Conservation (phyloP, 352 stramenopile species). For the Hyaloperonospora brassicae region DNA sequence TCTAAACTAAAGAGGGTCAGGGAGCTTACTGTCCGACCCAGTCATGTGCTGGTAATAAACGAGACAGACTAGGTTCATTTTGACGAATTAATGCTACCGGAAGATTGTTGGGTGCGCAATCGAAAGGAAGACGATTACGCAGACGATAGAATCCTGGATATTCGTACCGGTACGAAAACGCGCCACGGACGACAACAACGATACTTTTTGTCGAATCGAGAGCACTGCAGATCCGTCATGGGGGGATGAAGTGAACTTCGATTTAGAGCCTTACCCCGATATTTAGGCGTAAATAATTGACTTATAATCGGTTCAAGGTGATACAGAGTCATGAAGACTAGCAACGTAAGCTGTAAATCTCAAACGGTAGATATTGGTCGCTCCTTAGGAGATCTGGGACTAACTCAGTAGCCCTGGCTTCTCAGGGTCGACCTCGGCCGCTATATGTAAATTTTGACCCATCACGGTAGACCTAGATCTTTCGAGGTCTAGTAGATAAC, state of each 20-base stretch:
- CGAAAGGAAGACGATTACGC: not conserved
- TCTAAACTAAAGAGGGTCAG: not conserved
- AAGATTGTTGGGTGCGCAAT: not conserved
- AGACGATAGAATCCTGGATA: not conserved
- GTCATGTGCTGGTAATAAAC: not conserved
- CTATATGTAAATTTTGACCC: too few species aligned
- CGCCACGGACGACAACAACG: not conserved
- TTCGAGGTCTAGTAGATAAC: too few species aligned
- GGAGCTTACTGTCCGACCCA: not conserved
- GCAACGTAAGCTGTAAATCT: too few species aligned
- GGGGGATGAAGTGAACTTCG: not conserved
- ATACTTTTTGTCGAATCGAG: not conserved
- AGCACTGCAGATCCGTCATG: not conserved
- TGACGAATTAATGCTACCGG: conserved; percentile 1
- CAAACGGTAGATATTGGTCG: too few species aligned
- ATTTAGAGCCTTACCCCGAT: not conserved
- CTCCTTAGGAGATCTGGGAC: too few species aligned
- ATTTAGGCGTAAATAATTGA: not conserved
- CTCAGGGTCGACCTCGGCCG: too few species aligned
- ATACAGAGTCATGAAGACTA: not conserved
- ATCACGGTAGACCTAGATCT: too few species aligned
- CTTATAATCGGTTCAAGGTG: not conserved
- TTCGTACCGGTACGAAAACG: not conserved
- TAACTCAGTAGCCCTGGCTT: too few species aligned
- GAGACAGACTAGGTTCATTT: not conserved